Evolutionary conservation across 805 yeast genomes (phyloP), one percentile per base, ranked within the genome.

Genomic region (Candida railenensis): DNA sequence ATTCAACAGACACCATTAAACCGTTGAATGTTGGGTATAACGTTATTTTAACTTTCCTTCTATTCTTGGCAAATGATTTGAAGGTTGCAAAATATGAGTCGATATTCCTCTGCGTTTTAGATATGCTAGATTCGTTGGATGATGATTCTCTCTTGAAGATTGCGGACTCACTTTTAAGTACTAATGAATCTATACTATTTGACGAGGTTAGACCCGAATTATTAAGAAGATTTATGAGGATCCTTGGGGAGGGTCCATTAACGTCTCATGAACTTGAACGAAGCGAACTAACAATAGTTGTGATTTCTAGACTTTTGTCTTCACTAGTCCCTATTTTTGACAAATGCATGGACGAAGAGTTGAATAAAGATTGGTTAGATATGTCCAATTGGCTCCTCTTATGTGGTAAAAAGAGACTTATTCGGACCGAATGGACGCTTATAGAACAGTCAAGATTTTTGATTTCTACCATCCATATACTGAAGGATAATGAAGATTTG

Each of bases 321-420:
- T 25, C 51, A 1, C 57, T 70, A 36, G 48, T 62, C 2, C 55
- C 53, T 1, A 40, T 52, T 0, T 67, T 80, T 69, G 37, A 67
- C 1, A 33, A 42, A 1, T 46, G 43, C 3, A 30, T 41, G 0
- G 54, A 59, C 7, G 56, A 51, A 1, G 56, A 55, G 1, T 54
- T 77, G 5, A 51, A 57, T 16, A 66, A 66, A 2, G 84, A 80
- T 42, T 71, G 74, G 38, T 56, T 54, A 33, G 86, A 82, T 51
- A 69, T 83, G 16, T 63, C 71, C 34, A 57, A 63, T 1, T 83
- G 80, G 74, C 49, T 81, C 7, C 36, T 67, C 2, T 53, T 61
- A 15, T 62, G 81, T 41, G 69, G 71, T 3, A 62, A 65, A 1
- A 77, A 71, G 28, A 54, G 60, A 2, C 59, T 77, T 41, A 60